A percentile compares a stretch with the other conserved stretches of the same genome.
Evolutionary conservation across 208 protist species (phyloP).

Genomic region (Leishmania aethiopica): DNA sequence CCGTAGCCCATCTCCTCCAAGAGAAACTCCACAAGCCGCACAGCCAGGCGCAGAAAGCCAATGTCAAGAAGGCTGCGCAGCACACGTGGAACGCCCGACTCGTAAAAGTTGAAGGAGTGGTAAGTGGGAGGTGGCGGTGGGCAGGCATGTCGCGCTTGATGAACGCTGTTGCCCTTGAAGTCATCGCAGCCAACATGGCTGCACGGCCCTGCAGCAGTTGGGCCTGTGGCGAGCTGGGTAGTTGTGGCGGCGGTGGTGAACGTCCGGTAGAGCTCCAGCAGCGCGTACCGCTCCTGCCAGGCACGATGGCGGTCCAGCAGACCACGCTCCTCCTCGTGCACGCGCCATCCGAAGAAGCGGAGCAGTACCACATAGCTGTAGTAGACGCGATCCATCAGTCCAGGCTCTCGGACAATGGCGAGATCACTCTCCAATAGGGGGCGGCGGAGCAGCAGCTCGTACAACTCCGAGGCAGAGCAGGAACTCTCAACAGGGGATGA

Average conservation of each 20-base stretch:
- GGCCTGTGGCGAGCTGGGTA: not conserved
- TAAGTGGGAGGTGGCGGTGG: slow-evolving; percentile 19
- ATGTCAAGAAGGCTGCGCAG: slow-evolving; percentile 65
- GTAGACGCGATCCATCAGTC: slow-evolving; percentile 78
- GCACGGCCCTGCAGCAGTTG: not conserved
- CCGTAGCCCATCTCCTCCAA: slow-evolving; percentile 73
- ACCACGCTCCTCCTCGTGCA: slow-evolving; percentile 85
- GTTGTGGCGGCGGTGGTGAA: not conserved
- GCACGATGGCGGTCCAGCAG: slow-evolving; percentile 77
- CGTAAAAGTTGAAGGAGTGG: slow-evolving; percentile 57
- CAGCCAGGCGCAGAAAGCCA: slow-evolving; percentile 63
- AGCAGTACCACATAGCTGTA: slow-evolving; percentile 90
- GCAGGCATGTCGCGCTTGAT: not conserved
- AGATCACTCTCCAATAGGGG: slow-evolving; percentile 36
- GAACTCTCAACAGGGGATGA: not conserved
- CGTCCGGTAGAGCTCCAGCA: slow-evolving; percentile 28
- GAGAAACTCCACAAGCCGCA: slow-evolving; percentile 82
- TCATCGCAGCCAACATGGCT: not conserved
- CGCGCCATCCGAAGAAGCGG: slow-evolving; percentile 85
- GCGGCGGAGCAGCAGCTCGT: not conserved
- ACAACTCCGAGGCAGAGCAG: slow-evolving; percentile 15
- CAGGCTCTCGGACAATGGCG: slow-evolving; percentile 50
- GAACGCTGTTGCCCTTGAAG: not conserved
- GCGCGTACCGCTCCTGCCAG: slow-evolving; percentile 66
- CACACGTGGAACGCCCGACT: slow-evolving; percentile 51